Evolutionary conservation across 495 filamentous ascomycete genomes (phyloP).

Genomic region (Penicillium paradoxum): DNA sequence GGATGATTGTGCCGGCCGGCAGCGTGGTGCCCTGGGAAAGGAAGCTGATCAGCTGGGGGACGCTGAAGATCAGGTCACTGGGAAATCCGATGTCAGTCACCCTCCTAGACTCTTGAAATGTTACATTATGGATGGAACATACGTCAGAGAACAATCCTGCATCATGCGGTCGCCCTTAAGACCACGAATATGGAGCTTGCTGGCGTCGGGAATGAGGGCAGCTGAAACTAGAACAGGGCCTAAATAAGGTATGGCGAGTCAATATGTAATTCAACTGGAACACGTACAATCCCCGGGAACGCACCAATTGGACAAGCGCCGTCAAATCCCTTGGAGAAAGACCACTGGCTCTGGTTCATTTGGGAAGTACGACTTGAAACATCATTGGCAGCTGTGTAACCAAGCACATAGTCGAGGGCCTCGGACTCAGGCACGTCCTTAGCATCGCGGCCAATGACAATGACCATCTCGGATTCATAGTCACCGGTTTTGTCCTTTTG

Average conservation of each 20-base stretch:
- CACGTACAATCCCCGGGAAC: neutral
- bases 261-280: neutral
- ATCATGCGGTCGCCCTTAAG: slow-evolving; percentile 64
- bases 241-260: too few relatives aligned
- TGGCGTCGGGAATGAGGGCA: slow-evolving; percentile 56
- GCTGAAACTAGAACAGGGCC: slow-evolving; percentile 54
- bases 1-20: slow-evolving; percentile 73
- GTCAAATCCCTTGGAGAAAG: slow-evolving; percentile 78
- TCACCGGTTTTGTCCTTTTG: slow-evolving; percentile 55
- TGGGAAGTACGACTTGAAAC: slow-evolving; percentile 77
- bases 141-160: slow-evolving; percentile 58
- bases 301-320: slow-evolving; percentile 69
- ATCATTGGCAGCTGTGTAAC: slow-evolving; percentile 78
- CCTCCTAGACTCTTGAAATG: neutral
- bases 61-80: slow-evolving; percentile 72
- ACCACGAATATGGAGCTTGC: slow-evolving; percentile 58
- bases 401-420: slow-evolving; percentile 71
- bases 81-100: neutral
- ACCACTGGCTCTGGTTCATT: slow-evolving; percentile 75
- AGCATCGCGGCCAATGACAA: slow-evolving; percentile 66
- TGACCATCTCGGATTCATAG: slow-evolving; percentile 80
- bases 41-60: slow-evolving; percentile 68
- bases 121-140: slow-evolving; percentile 12
- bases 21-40: slow-evolving; percentile 74
- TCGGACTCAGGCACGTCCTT: slow-evolving; percentile 62